These are phyloP conservation scores for Datisca glomerata DNA, from an alignment of 306 rosid species.

Conservation along the genomic window DNA sequence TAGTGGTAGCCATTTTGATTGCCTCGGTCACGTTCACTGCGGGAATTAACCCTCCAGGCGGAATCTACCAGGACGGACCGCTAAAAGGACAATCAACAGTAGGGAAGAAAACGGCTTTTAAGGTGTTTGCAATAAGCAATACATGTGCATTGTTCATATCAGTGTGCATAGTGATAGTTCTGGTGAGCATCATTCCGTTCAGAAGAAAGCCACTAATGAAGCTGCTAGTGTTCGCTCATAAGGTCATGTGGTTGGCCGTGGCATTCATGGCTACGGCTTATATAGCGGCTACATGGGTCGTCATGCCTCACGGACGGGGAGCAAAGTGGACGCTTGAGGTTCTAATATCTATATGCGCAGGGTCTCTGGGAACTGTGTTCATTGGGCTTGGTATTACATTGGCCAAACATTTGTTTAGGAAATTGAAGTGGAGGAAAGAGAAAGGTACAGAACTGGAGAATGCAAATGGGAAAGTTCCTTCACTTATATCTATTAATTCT, in stretches of 20 bases:
- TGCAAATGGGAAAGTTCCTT: constrained; percentile 6
- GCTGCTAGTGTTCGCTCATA: constrained; percentile 35
- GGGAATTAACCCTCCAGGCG: constrained; percentile 54
- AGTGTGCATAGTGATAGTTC: constrained; percentile 40
- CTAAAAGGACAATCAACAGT: constrained; percentile 31
- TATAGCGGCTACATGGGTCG: constrained; percentile 53
- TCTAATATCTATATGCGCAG: constrained; percentile 32
- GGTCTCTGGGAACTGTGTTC: constrained; percentile 38
- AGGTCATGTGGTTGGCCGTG: constrained; percentile 58
- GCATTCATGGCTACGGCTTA: constrained; percentile 49
- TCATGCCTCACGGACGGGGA: constrained; percentile 27
- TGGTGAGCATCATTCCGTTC: constrained; percentile 61
- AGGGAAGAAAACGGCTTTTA: constrained; percentile 33
- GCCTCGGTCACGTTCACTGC: constrained; percentile 61
- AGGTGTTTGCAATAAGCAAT: constrained; percentile 48
- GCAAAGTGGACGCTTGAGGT: constrained; percentile 23
- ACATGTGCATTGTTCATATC: constrained; percentile 39
- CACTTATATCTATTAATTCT: constrained; percentile 1
- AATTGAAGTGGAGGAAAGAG: constrained; percentile 39
- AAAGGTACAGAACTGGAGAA: constrained; percentile 7
- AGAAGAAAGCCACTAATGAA: constrained; percentile 31
- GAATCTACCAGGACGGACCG: constrained; percentile 32
- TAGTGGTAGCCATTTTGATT: constrained; percentile 45
- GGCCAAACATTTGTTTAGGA: constrained; percentile 41
- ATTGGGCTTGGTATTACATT: constrained; percentile 32